A percentile compares a stretch with the other conserved stretches of the same genome.
phyloP scores from a whole-genome alignment of 23 red algal genomes.

The Gracilaria caudata region DNA sequence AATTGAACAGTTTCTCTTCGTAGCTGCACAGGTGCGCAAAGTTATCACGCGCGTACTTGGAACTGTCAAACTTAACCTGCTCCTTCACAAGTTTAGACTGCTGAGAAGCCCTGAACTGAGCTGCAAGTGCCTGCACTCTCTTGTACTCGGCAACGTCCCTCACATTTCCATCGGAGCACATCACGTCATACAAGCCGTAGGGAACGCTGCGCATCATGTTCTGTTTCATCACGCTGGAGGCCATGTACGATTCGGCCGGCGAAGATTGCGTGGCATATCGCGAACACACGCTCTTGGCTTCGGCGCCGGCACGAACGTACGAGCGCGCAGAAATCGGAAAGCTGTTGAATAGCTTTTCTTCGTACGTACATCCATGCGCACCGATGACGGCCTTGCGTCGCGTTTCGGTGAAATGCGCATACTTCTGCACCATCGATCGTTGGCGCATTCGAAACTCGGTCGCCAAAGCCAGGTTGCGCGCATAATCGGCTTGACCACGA shows the following conservation, averaged over 20 bases:
- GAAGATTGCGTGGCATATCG: constrained; percentile 22
- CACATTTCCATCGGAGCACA: constrained; percentile 52
- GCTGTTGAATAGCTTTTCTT: constrained; percentile 41
- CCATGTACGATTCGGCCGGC: constrained; percentile 65
- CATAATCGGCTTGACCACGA: constrained; percentile 52
- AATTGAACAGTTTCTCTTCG: constrained; percentile 62
- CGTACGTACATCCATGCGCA: constrained; percentile 52
- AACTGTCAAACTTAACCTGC: constrained; percentile 20
- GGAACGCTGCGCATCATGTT: constrained; percentile 34
- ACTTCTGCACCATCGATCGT: constrained; percentile 23
- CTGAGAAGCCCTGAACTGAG: constrained; percentile 34
- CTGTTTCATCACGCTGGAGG: constrained; percentile 32
- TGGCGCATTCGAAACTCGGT: constrained; percentile 56
- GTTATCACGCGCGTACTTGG: constrained; percentile 40
- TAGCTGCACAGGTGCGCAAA: constrained; percentile 67
- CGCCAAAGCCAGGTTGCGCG: constrained; percentile 49
- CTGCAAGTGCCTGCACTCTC: constrained; percentile 43
- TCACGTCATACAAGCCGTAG: constrained; percentile 50
- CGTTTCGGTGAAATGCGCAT: constrained; percentile 48
- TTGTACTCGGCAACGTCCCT: constrained; percentile 40
- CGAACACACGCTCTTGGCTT: constrained; percentile 43
- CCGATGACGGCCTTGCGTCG: constrained; percentile 51
- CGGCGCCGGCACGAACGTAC: constrained; percentile 8
- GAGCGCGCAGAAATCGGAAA: constrained; percentile 33
- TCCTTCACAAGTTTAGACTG: constrained; percentile 14